Conservation (phyloP, 345 rosid genomes). For the Camelina neglecta region DNA sequence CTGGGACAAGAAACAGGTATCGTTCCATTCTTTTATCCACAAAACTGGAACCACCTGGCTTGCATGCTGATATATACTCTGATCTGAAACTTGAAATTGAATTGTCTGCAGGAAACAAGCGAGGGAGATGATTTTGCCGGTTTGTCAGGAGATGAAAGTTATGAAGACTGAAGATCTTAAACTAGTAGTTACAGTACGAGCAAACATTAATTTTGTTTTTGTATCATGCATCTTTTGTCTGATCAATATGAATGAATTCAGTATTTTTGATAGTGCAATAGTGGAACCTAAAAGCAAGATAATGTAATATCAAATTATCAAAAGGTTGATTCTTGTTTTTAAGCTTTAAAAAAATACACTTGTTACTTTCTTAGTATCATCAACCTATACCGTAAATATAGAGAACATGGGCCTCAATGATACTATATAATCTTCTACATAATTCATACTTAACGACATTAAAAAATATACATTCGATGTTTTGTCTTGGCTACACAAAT, state of each 20-base stretch:
- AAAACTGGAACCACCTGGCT: background rate
- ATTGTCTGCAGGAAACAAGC: constrained; percentile 53
- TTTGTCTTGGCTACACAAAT: constrained; percentile 15
- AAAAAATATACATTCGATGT: constrained; percentile 2
- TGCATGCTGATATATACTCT: background rate
- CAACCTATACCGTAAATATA: background rate
- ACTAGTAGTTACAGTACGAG: background rate
- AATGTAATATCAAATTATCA: background rate
- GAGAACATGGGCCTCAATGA: background rate
- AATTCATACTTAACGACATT: background rate
- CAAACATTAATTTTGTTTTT: background rate
- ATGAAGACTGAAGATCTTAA: constrained; percentile 36
- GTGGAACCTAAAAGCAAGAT: background rate
- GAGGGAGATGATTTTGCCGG: constrained; percentile 53
- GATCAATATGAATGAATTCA: constrained; percentile 4
- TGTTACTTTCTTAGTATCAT: background rate
- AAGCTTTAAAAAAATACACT: background rate
- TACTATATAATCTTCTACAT: constrained; percentile 1
- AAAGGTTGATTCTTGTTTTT: background rate
- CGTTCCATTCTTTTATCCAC: constrained; percentile 7
- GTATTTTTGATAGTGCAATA: constrained; percentile 19
- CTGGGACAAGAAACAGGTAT: constrained; percentile 91
- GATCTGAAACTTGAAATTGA: background rate
- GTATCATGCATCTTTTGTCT: constrained; percentile 13
- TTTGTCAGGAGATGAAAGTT: constrained; percentile 61